Conservation (phyloP, 495 filamentous ascomycete species). For the Annulohypoxylon bovei region DNA sequence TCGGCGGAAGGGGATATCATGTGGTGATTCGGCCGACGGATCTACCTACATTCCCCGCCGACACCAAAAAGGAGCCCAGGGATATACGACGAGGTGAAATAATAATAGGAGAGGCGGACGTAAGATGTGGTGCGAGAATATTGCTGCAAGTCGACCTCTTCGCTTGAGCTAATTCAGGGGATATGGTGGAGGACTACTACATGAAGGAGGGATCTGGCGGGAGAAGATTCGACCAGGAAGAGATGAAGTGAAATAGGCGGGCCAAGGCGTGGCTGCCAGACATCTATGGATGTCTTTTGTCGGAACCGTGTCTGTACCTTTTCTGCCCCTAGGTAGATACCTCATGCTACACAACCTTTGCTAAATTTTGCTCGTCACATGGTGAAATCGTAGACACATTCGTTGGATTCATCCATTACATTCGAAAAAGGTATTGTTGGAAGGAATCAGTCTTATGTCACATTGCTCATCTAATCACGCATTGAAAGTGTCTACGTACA, state of each 20-base stretch:
- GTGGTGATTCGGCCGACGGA: neutral
- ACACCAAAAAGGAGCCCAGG: neutral
- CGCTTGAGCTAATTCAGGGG: neutral
- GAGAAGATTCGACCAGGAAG: neutral
- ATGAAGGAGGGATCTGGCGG: neutral
- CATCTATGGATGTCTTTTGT: neutral
- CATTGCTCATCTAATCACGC: neutral
- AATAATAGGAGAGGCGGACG: neutral
- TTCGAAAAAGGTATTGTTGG: neutral
- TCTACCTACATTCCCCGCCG: neutral
- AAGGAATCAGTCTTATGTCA: neutral
- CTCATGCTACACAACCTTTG: neutral
- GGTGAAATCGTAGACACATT: neutral
- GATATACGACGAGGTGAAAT: neutral
- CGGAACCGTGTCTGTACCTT: neutral
- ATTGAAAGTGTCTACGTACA: neutral
- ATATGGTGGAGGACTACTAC: neutral
- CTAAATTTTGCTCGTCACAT: neutral
- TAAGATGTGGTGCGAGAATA: neutral
- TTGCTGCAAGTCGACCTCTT: neutral
- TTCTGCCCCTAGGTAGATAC: neutral
- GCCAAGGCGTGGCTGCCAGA: neutral
- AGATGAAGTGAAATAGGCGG: neutral
- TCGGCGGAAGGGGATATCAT: neutral
- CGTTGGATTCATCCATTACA: neutral